Evolutionary conservation across 768 basidiomycete genomes (phyloP).

Genomic region (Podaxis mareebaensis): DNA sequence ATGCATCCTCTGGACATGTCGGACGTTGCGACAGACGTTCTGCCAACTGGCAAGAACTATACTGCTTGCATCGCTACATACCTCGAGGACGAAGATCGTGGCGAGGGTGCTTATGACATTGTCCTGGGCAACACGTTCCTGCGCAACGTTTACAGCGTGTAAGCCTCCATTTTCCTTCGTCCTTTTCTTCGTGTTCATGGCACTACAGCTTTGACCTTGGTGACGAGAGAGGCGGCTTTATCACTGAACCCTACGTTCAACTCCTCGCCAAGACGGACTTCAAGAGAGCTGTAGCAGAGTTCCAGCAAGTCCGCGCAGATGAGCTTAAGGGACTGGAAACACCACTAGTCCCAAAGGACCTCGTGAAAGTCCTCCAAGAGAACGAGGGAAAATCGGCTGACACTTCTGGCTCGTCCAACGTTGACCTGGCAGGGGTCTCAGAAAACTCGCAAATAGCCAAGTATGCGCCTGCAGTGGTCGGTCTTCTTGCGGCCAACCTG

Average conservation of each 20-base stretch:
- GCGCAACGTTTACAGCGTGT: slow-evolving; percentile 18
- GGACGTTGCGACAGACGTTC: slow-evolving; percentile 26
- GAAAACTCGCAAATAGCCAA: neutral
- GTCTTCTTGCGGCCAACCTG: slow-evolving; percentile 8
- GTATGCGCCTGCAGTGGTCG: slow-evolving; percentile 8
- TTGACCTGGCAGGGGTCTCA: neutral
- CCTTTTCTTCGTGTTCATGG: neutral
- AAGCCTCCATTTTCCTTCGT: neutral
- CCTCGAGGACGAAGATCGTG: slow-evolving; percentile 26
- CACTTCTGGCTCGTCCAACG: neutral
- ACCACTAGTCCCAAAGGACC: neutral
- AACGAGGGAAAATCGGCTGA: neutral
- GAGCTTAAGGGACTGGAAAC: neutral
- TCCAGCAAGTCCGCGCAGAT: neutral
- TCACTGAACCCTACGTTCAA: slow-evolving; percentile 14
- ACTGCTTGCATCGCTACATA: slow-evolving; percentile 41
- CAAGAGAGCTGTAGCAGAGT: neutral
- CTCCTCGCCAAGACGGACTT: slow-evolving; percentile 10
- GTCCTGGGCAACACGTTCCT: slow-evolving; percentile 14
- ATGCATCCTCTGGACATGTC: slow-evolving; percentile 48
- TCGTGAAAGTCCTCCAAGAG: neutral
- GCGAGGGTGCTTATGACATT: slow-evolving; percentile 25
- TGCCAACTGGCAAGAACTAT: slow-evolving; percentile 30
- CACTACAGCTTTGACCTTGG: slow-evolving; percentile 13
- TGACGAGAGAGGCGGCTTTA: neutral